Evolutionary conservation across 2,329 filamentous ascomycete species (phyloP).

Genomic region (Penicillium sp.): DNA sequence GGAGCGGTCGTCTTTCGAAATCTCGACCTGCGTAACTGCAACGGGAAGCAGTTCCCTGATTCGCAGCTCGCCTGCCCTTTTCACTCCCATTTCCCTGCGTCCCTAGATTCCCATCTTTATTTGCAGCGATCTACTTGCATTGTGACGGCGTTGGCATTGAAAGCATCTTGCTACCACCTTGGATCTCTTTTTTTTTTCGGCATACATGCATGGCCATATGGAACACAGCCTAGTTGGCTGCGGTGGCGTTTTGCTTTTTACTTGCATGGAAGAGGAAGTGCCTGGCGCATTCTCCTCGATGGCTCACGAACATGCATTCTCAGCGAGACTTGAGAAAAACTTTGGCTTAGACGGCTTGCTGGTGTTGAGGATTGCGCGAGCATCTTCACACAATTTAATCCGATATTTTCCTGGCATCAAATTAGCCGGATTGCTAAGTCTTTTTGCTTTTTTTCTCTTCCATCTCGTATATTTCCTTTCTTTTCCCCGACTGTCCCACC

Average conservation of each 20-base stretch:
- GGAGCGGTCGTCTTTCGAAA: slow-evolving; percentile 26
- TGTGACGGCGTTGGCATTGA: slow-evolving; percentile 24
- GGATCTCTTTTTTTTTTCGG: slow-evolving; percentile 13
- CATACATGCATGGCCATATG: slow-evolving; percentile 20
- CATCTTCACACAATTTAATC: slow-evolving; percentile 3
- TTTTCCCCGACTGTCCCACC: background rate
- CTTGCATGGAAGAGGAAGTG: slow-evolving; percentile 21
- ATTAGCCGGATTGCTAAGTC: background rate
- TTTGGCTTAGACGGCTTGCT: slow-evolving; percentile 10
- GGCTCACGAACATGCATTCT: slow-evolving; percentile 22
- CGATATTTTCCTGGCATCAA: background rate
- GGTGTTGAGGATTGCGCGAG: background rate
- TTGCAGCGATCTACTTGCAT: slow-evolving; percentile 29
- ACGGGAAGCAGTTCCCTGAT: background rate
- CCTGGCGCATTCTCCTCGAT: slow-evolving; percentile 24
- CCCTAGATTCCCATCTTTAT: slow-evolving; percentile 14
- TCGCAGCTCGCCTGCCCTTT: background rate
- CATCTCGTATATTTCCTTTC: background rate
- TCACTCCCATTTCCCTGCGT: slow-evolving; percentile 11
- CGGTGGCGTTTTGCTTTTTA: slow-evolving; percentile 25
- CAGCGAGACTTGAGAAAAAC: slow-evolving; percentile 11
- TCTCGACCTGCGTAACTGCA: slow-evolving; percentile 15
- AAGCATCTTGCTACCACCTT: slow-evolving; percentile 13
- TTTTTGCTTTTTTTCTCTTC: background rate
- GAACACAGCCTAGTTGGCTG: slow-evolving; percentile 9